These are phyloP conservation scores for Lichtheimia ramosa DNA, from an alignment of 371 early-diverging fungal species.

Conservation along the genomic window DNA sequence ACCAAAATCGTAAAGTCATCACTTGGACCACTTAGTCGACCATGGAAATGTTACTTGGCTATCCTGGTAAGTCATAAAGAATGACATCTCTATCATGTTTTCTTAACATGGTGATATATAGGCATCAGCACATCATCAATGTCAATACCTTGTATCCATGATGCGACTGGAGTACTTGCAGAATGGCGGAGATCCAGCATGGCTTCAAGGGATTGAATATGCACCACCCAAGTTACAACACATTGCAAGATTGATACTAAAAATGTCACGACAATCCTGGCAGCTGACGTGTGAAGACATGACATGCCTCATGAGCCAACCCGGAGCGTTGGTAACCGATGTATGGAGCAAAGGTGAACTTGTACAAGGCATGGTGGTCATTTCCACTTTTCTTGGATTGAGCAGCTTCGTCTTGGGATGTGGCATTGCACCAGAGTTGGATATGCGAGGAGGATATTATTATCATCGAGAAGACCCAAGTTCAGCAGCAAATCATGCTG, in stretches of 20 bases:
- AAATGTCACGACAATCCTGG: constrained; percentile 69
- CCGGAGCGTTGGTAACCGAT: constrained; percentile 29
- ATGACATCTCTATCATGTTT: neutral
- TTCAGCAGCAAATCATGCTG: constrained; percentile 5
- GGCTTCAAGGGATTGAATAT: constrained; percentile 57
- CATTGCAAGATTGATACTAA: constrained; percentile 45
- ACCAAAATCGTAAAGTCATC: constrained; percentile 43
- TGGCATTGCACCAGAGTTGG: constrained; percentile 67
- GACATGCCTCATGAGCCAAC: constrained; percentile 34
- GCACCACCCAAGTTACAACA: constrained; percentile 56
- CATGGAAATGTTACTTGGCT: constrained; percentile 62
- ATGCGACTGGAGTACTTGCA: constrained; percentile 58
- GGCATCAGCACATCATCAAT: constrained; percentile 64
- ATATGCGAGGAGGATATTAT: constrained; percentile 60
- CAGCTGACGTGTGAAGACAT: constrained; percentile 49
- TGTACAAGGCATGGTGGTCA: constrained; percentile 61
- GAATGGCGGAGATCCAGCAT: constrained; percentile 60
- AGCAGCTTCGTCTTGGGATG: constrained; percentile 62
- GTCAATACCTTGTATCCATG: constrained; percentile 60
- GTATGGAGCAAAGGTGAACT: constrained; percentile 65
- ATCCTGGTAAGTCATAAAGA: constrained; percentile 49
- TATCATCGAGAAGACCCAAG: constrained; percentile 3
- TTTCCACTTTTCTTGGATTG: constrained; percentile 59
- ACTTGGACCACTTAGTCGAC: constrained; percentile 55
- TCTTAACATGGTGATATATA: constrained; percentile 8